Percentiles rank a stretch among this genome's conserved stretches.
Conservation (phyloP, 495 filamentous ascomycete genomes). For the Chlorociboria aeruginascens region DNA sequence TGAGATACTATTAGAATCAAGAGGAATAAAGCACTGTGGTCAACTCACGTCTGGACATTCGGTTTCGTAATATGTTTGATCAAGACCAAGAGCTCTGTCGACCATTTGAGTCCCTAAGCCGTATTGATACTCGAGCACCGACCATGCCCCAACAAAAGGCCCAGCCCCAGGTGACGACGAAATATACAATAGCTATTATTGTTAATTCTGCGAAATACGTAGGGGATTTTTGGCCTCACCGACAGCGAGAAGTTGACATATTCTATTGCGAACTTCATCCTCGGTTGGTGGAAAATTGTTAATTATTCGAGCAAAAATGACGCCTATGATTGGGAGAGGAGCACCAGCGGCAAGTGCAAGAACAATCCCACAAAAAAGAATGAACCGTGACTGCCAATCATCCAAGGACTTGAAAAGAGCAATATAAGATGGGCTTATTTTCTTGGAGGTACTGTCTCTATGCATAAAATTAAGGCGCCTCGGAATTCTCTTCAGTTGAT, state of each 20-base stretch:
- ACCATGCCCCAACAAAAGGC: constrained; percentile 48
- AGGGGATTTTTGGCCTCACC: constrained; percentile 17
- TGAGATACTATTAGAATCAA: constrained; percentile 14
- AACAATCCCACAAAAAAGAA: constrained; percentile 39
- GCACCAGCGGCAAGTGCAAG: constrained; percentile 49
- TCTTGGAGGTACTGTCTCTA: background rate
- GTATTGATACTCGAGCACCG: constrained; percentile 48
- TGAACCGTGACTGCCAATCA: constrained; percentile 17
- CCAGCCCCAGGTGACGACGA: constrained; percentile 48
- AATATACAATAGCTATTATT: constrained; percentile 48
- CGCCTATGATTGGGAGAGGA: constrained; percentile 55
- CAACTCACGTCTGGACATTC: constrained; percentile 46
- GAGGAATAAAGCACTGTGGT: constrained; percentile 25
- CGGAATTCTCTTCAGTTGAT: background rate
- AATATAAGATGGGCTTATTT: constrained; percentile 7
- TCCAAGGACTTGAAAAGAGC: constrained; percentile 11
- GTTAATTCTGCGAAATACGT: constrained; percentile 22
- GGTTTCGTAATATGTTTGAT: constrained; percentile 49
- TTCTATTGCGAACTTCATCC: constrained; percentile 7
- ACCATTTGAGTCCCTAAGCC: constrained; percentile 48
- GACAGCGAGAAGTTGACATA: constrained; percentile 13
- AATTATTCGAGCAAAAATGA: constrained; percentile 56
- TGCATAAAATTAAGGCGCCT: background rate
- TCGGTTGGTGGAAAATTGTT: constrained; percentile 52
- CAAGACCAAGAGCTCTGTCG: constrained; percentile 45